Base-by-base conservation (phyloP, 768 basidiomycete species). In the Hebeloma cylindrosporum region DNA sequence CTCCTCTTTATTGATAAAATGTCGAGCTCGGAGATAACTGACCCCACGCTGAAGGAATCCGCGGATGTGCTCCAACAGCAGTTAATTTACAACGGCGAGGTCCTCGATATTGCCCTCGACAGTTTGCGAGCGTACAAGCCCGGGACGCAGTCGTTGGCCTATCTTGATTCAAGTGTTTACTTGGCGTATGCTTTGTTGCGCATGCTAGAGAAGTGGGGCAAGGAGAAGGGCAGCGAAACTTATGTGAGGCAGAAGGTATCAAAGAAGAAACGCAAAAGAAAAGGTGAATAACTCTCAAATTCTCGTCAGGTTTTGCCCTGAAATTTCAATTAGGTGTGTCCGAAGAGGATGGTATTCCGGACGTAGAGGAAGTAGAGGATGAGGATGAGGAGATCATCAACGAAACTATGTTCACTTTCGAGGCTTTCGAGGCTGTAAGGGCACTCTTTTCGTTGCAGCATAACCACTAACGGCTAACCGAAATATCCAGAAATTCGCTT, bases 81-180 rank as follows among this genome's bases (percentile, higher is more conserved):
- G 62, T 72, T 99, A 18, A 86, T 97, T 58, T 98, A 97, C 70
- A 93, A 93, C 56, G 93, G 91, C 25, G 93, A 97, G 52, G 83
- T 94, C 13, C 81, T 98, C 42, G 94, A 98, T 54, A 80, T 93
- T 17, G 79, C 93, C 0, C 70, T 93, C 32, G 84, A 87, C 18
- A 84, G 88, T 43, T 64, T 98, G 37, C 73, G 79, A 36, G 70
- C 72, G 18, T 97, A 93, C 72, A 88, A 85, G 53, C 78, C 85
- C 34, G 92, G 83, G 38, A 85, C 89, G 5, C 85, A 88, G 53
- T 79, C 78, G 1, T 67, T 86, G 37, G 81, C 83, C 6, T 97
- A 92, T 68, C 81, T 98, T 40, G 88, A 93, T 60, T 80, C 93
- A 1, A 85, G 88, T 52, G 77, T 99, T 25, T 73, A 88, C 55